Evolutionary conservation across 2,329 filamentous ascomycete genomes (phyloP), one percentile per base, ranked within the genome.

Genomic region (Claviceps cyperi): DNA sequence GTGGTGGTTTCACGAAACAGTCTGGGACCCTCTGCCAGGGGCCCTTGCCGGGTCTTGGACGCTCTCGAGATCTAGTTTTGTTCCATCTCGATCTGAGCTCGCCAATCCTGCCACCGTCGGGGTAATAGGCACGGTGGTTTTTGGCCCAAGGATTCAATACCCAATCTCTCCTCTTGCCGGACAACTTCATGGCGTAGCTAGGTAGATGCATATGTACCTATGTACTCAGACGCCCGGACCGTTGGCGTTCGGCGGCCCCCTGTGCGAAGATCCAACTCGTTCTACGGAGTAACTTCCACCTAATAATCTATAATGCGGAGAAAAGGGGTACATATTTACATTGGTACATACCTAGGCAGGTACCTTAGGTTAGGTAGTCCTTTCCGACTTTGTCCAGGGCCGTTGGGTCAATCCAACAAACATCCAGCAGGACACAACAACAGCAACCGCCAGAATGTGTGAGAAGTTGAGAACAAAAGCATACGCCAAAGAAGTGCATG

Each of bases 1-100:
- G 44, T 51, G 37, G 22, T 49, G 35, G 50, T 55, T 35, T 45
- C 46, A 52, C 56, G 55, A 57, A 58, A 57, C 57, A 52, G 48
- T 47, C 53, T 48, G 48, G 54, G 51, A 47, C n/a, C 22, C 37
- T 5, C 17, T 47, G 50, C 53, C 41, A 43, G 54, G 50, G 50
- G 15, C 49, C 50, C 51, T 52, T 51, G 49, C 50, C 28, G 28
- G 43, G 50, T 48, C 51, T 43, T 43, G 41, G 41, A 28, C 41
- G 9, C 22, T 24, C 19, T 54, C 52, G 57, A 60, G 55, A 59
- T 60, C 59, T 57, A 58, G 56, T 53, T 54, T 51, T 50, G 60
- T 61, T 60, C 59, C 60, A 61, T 55, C 53, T 53, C 46, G 44
- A 45, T 51, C 50, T 55, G 51, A 52, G 50, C 51, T 36, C 43